These are phyloP conservation scores for Cadophora sp. DNA, from an alignment of 2,329 filamentous ascomycete genomes.

Conservation along the genomic window DNA sequence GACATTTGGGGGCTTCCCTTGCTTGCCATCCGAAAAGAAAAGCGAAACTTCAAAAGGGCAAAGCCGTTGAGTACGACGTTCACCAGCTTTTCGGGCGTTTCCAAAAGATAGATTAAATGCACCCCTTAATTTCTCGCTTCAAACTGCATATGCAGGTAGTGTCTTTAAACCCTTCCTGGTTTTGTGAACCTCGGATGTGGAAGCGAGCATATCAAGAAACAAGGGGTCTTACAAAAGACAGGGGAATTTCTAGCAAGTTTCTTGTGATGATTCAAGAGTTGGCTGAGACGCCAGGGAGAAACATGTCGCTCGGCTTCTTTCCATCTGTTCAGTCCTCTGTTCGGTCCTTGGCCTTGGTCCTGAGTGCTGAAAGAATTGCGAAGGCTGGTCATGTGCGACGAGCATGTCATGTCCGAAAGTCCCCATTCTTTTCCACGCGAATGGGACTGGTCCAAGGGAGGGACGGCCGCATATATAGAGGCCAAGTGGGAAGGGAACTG, in stretches of 20 bases:
- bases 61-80: background rate
- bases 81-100: background rate
- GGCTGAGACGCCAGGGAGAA: too few species aligned
- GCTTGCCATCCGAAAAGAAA: too few species aligned
- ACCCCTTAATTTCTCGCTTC: conserved; percentile 14
- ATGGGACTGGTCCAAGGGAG: conserved; percentile 21
- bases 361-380: background rate
- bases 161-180: background rate
- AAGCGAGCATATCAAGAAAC: conserved; percentile 7
- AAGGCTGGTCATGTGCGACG: conserved; percentile 1
- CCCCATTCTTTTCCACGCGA: conserved; percentile 10
- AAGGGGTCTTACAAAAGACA: conserved; percentile 10
- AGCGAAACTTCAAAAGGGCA: background rate
- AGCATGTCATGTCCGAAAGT: conserved; percentile 5
- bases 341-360: too few species aligned
- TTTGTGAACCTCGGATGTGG: conserved; percentile 3
- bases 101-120: conserved; percentile 10
- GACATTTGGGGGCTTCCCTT: too few species aligned
- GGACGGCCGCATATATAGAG: conserved; percentile 43
- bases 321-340: background rate
- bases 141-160: conserved; percentile 16
- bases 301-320: too few species aligned
- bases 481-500: conserved; percentile 34
- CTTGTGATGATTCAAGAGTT: background rate
- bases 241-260: background rate